Evolutionary conservation across 306 rosid genomes (phyloP).

Genomic region (Acacia crassicarpa): DNA sequence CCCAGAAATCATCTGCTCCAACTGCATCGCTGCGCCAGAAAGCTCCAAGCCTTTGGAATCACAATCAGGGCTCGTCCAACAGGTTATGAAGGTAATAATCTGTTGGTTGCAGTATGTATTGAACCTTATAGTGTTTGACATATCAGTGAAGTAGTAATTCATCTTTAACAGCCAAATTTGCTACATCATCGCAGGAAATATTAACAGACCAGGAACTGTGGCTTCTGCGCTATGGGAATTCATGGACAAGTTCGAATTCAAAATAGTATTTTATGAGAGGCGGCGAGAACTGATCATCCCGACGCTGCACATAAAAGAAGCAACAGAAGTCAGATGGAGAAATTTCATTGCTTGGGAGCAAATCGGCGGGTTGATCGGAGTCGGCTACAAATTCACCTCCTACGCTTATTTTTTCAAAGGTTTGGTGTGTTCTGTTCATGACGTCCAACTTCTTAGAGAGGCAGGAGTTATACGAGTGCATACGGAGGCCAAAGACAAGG

Average conservation of each 20-base stretch:
- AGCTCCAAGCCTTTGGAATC: too few relatives aligned
- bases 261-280: background rate
- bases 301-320: background rate
- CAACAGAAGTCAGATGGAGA: slow-evolving; percentile 15
- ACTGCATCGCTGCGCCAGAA: too few relatives aligned
- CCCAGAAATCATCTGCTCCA: too few relatives aligned
- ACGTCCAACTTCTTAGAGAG: background rate
- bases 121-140: too few relatives aligned
- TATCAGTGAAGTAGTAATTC: too few relatives aligned
- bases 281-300: background rate
- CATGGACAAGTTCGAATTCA: background rate
- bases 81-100: too few relatives aligned
- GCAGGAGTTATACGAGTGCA: background rate
- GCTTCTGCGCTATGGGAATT: background rate
- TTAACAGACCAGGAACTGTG: too few relatives aligned
- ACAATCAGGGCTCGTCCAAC: too few relatives aligned
- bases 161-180: too few relatives aligned
- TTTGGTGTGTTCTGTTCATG: background rate
- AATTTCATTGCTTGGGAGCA: slow-evolving; percentile 29
- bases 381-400: background rate
- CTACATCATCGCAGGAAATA: too few relatives aligned
- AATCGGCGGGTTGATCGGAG: background rate
- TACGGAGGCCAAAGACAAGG: background rate
- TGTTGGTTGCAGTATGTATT: too few relatives aligned
- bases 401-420: slow-evolving; percentile 5